phyloP scores from a whole-genome alignment of 805 yeast genomes.

The Metschnikowia baotianmanensis region DNA sequence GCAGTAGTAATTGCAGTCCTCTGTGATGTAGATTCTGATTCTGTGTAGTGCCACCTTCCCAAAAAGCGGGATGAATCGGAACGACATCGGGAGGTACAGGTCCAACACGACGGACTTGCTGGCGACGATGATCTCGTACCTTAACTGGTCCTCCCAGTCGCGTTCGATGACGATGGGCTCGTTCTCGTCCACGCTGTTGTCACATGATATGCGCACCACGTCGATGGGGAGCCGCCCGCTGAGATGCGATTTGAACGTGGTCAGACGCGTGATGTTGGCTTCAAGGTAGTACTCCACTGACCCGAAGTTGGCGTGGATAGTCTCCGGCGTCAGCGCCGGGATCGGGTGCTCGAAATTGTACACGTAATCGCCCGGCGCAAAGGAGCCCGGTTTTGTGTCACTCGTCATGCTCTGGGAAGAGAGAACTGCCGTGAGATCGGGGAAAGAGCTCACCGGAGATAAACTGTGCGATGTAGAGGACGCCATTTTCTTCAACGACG shows the following conservation, averaged over 20 bases:
- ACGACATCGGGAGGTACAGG: slow-evolving; percentile 78
- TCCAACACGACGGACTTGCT: slow-evolving; percentile 86
- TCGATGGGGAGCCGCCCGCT: slow-evolving; percentile 60
- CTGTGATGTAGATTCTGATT: slow-evolving; percentile 80
- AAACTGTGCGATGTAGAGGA: slow-evolving; percentile 22
- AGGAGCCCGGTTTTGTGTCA: slow-evolving; percentile 29
- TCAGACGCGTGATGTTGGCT: slow-evolving; percentile 69
- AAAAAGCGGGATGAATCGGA: slow-evolving; percentile 73
- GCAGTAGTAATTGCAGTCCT: slow-evolving; percentile 88
- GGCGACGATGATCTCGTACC: slow-evolving; percentile 87
- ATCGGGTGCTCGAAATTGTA: slow-evolving; percentile 90
- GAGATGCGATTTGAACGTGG: slow-evolving; percentile 81
- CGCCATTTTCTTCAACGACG: slow-evolving; percentile 26
- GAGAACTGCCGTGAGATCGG: slow-evolving; percentile 26
- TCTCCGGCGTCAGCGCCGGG: slow-evolving; percentile 79
- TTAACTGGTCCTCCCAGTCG: slow-evolving; percentile 91
- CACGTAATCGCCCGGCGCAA: slow-evolving; percentile 86
- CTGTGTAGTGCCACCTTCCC: slow-evolving; percentile 87
- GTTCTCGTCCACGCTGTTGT: slow-evolving; percentile 76
- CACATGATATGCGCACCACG: slow-evolving; percentile 74
- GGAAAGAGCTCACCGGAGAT: slow-evolving; percentile 23
- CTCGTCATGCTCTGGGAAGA: slow-evolving; percentile 18
- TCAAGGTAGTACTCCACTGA: slow-evolving; percentile 67
- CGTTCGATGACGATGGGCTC: slow-evolving; percentile 90
- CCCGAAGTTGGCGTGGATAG: slow-evolving; percentile 78